Base-by-base conservation (phyloP, 2,329 filamentous ascomycete genomes). In the Alternaria sp. region DNA sequence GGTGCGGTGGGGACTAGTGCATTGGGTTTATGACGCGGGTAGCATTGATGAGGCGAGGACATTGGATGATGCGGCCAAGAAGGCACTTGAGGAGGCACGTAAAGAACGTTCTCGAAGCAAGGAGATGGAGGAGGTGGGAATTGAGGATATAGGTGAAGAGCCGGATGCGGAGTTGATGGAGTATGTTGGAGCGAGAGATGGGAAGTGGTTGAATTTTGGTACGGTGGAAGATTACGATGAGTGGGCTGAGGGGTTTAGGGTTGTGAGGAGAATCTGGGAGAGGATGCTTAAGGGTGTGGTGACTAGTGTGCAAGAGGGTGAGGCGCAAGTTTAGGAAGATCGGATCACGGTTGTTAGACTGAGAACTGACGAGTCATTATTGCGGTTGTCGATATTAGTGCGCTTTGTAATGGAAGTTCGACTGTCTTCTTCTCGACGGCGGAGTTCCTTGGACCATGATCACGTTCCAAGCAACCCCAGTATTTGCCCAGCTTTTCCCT, bases 191-290 rank as follows among this genome's bases (percentile, higher is more conserved):
- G 49, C 46, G 14, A 41, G 38, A 16, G 16, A 24, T 0, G 66
- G 66, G 0, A 24, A 9, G 48, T 68, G 66, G 66, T 12, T 64
- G n/a, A 48, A 54, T 8, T 20, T 5, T 6, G 38, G 46, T 38
- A 14, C 24, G 11, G 54, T 58, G 4, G 59, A 55, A 5, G 49
- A 62, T n/a, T 55, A 38, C n/a, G 28, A 51, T 7, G 49, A 54
- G 22, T 55, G 51, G 59, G 22, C 18, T n/a, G 26, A 30, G n/a
- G 39, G 38, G 5, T 44, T 44, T 5, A 14, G 22, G 11, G 32
- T 59, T 26, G 57, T 44, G 9, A 48, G 18, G 18, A n/a, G 16
- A 16, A 38, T 59, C 28, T 59, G 57, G 57, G 44, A 56, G 30
- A 34, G 18, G 44, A 36, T 48, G 18, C 5, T 59, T 2, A 49